phyloP scores from a whole-genome alignment of 441 rosid genomes.

The Caryocar brasiliense region DNA sequence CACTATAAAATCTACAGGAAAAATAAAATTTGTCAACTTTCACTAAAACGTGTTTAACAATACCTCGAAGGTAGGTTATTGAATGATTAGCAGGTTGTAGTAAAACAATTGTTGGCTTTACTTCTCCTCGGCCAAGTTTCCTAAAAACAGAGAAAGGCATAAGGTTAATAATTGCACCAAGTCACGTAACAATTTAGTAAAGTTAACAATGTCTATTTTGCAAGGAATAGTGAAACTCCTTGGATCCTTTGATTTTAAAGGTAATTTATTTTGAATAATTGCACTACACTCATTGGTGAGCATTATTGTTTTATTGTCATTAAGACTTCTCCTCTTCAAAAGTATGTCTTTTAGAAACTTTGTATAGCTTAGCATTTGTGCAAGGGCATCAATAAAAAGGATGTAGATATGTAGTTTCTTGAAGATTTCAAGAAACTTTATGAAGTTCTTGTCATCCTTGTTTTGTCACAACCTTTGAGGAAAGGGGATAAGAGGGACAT shows the following conservation, averaged over 20 bases:
- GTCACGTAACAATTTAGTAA: not conserved
- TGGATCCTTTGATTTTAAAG: not conserved
- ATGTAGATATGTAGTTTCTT: no score
- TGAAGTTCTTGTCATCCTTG: no score
- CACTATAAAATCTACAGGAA: not conserved
- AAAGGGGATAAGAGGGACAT: constrained; percentile 66
- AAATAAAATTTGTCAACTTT: not conserved
- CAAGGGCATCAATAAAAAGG: no score
- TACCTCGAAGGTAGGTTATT: not conserved
- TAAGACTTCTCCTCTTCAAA: no score
- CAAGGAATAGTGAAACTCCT: not conserved
- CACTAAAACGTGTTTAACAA: not conserved
- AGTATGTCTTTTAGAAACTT: no score
- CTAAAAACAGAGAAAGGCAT: not conserved
- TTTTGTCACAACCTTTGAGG: constrained; percentile 33
- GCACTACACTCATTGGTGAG: no score
- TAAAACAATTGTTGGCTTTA: not conserved
- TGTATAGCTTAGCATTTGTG: no score
- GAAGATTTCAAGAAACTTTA: no score
- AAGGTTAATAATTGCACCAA: not conserved
- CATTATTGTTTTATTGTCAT: no score
- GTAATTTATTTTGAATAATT: no score
- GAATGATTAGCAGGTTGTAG: not conserved
- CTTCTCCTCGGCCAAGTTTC: not conserved
- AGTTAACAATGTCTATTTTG: not conserved